Percentiles rank a stretch among this genome's conserved stretches.
phyloP scores from a whole-genome alignment of 1,139 yeast genomes.

The Yamadazyma triangularis region DNA sequence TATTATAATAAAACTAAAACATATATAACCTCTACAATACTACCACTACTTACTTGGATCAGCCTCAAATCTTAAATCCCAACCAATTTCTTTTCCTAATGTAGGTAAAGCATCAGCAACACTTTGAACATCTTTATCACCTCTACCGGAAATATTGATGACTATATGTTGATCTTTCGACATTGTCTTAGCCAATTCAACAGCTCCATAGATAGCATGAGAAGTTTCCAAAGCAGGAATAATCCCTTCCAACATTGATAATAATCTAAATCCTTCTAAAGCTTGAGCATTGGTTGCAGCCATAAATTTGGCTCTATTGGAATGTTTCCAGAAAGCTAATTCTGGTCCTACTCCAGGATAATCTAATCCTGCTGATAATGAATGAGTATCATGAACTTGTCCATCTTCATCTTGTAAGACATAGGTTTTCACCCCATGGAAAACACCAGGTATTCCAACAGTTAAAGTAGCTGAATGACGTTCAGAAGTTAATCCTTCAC shows the following conservation, averaged over 20 bases:
- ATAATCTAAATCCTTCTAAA: slow-evolving; percentile 76
- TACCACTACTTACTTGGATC: slow-evolving; percentile 39
- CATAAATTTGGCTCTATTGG: slow-evolving; percentile 84
- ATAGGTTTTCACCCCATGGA: slow-evolving; percentile 95
- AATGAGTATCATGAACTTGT: slow-evolving; percentile 95
- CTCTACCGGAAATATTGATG: slow-evolving; percentile 94
- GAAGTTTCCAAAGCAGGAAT: slow-evolving; percentile 98
- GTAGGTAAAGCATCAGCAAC: slow-evolving; percentile 91
- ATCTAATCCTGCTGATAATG: slow-evolving; percentile 97
- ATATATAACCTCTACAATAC: too few relatives aligned
- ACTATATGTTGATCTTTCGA: slow-evolving; percentile 74
- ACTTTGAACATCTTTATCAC: slow-evolving; percentile 97
- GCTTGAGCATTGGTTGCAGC: slow-evolving; percentile 95
- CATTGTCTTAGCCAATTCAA: slow-evolving; percentile 83
- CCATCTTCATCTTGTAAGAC: slow-evolving; percentile 90
- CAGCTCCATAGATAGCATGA: slow-evolving; percentile 91
- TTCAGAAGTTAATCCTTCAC: slow-evolving; percentile 87
- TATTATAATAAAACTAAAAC: too few relatives aligned
- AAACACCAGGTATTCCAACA: slow-evolving; percentile 92
- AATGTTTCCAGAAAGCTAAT: slow-evolving; percentile 89
- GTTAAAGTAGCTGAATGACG: slow-evolving; percentile 91
- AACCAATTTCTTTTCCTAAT: slow-evolving; percentile 84
- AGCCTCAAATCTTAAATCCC: slow-evolving; percentile 90
- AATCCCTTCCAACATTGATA: slow-evolving; percentile 94
- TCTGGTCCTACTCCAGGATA: slow-evolving; percentile 99